These are phyloP conservation scores for Salix exigua DNA, from an alignment of 345 rosid genomes.

Conservation along the genomic window DNA sequence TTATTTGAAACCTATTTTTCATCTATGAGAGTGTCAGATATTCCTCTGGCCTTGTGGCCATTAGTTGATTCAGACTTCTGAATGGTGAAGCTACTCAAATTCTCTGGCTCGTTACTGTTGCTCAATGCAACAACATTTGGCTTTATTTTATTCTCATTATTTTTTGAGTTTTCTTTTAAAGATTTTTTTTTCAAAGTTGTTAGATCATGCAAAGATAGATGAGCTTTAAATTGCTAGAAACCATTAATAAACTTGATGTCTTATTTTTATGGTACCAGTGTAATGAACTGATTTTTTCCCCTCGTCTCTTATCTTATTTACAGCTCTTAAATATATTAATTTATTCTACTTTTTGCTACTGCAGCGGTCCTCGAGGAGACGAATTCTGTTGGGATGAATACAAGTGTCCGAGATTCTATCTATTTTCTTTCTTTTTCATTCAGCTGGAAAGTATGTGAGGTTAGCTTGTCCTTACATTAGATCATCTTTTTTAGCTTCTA, in stretches of 20 bases:
- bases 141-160: not conserved
- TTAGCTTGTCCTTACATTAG: not conserved
- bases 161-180: not conserved
- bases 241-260: not conserved
- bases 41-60: not conserved
- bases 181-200: not conserved
- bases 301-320: not conserved
- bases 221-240: not conserved
- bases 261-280: not conserved
- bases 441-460: constrained; percentile 3
- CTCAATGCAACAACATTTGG: not conserved
- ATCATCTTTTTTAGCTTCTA: not conserved
- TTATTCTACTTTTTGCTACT: not conserved
- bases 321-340: not conserved
- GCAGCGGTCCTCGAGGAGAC: constrained; percentile 1
- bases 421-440: not conserved
- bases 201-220: too few relatives aligned
- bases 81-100: not conserved
- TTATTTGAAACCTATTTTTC: not conserved
- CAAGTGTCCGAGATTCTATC: not conserved
- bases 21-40: not conserved
- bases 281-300: not conserved
- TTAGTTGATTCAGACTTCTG: not conserved
- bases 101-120: not conserved
- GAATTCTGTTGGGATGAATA: constrained; percentile 2